Evolutionary conservation across 2,329 filamentous ascomycete species (phyloP), one percentile per base, ranked within the genome.

Genomic region (Penicillium hordei): DNA sequence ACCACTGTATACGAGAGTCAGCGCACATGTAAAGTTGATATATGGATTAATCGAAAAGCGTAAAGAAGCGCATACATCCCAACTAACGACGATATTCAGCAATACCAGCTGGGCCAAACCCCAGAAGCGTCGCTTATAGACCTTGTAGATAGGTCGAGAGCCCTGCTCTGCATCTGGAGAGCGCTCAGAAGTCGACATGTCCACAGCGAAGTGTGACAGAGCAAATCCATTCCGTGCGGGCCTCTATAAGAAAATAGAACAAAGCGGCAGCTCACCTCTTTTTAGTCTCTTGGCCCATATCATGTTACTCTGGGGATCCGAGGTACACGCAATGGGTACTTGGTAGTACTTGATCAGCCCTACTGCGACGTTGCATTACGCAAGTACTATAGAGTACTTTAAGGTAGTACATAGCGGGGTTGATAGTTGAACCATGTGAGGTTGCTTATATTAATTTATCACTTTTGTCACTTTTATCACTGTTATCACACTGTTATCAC

Each of bases 51-150:
- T n/a, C 15, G 25, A 8, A 40, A 31, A 15, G n/a, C 17, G 19
- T 8, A 38, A 33, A 15, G 17, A 12, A 36, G 34, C 33, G 59
- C 91, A 82, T 83, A 94, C 91, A 84, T 95, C 91, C 93, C 93
- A 97, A 70, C 90, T 95, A 42, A 96, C 89, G 60, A 97, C 86
- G 55, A 97, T 88, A 72, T 97, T 99, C 76, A 97, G 80, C 68
- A 97, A 76, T 7, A 92, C 89, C 70, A 97, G 77, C 75, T 96
- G 90, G 23, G 84, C 77, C 51, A 99, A 79, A 0, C 94, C 94
- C 72, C 96, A 90, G 87, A 91, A 99, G 44, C 94, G 84, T 69
- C 91, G 84, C 76, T 89, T 93, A 73, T 97, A 97, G 23, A 89
- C 83, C 61, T 75, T 80, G 67, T 81, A 84, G 54, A 64, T 65